These are phyloP conservation scores for Iris macrosiphon DNA, from an alignment of 106 monocot species.

Conservation along the genomic window DNA sequence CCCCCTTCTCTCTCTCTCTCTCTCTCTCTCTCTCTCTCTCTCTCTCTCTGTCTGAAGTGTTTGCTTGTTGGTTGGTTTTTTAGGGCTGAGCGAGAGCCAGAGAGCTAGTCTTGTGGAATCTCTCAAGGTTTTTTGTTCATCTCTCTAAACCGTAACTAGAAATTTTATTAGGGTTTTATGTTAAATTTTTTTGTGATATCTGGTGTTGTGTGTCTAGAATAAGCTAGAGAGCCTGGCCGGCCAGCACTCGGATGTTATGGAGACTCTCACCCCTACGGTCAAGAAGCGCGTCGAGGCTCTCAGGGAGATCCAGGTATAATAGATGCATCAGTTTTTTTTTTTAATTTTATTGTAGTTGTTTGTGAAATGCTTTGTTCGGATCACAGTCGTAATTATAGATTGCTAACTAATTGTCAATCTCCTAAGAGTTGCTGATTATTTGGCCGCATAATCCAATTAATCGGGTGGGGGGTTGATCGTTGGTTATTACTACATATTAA, in stretches of 20 bases:
- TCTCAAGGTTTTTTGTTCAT: conserved; percentile 13
- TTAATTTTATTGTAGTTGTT: too few species aligned
- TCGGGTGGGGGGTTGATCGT: too few species aligned
- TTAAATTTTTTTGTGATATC: not conserved
- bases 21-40: not conserved
- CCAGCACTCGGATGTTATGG: conserved; percentile 26
- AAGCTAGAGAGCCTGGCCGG: conserved; percentile 46
- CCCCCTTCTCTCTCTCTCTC: not conserved
- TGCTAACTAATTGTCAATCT: too few species aligned
- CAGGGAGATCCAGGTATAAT: conserved; percentile 48
- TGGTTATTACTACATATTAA: too few species aligned
- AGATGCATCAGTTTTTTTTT: too few species aligned
- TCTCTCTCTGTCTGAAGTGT: too few species aligned
- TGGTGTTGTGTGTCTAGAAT: conserved; percentile 12
- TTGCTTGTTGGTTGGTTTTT: too few species aligned
- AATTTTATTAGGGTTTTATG: not conserved
- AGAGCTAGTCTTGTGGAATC: conserved; percentile 12
- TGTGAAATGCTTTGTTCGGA: too few species aligned
- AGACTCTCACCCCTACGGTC: conserved; percentile 27
- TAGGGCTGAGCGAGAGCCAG: conserved; percentile 14
- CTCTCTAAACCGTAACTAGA: too few species aligned
- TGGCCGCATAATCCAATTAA: too few species aligned
- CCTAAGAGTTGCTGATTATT: too few species aligned
- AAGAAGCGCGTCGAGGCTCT: conserved; percentile 46
- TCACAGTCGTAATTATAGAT: too few species aligned